phyloP scores from a whole-genome alignment of 2,329 filamentous ascomycete genomes.

The Alternaria solani region DNA sequence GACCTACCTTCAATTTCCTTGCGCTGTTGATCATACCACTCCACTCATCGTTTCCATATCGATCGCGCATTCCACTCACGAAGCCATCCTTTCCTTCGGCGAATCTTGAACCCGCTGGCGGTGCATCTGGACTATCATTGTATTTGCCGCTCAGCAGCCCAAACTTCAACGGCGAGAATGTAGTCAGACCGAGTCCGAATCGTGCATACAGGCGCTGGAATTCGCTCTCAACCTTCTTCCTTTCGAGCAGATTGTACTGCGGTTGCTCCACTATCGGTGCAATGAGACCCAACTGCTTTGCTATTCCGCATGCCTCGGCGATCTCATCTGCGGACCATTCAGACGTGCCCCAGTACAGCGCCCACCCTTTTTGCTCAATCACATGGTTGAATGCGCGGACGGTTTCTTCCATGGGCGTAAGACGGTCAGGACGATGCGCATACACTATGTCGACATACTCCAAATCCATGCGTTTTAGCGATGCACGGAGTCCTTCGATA shows the following conservation, averaged over 20 bases:
- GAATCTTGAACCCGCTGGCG: constrained; percentile 66
- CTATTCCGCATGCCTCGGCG: constrained; percentile 66
- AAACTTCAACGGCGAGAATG: constrained; percentile 64
- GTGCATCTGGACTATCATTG: constrained; percentile 62
- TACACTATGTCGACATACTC: constrained; percentile 75
- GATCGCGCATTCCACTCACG: constrained; percentile 56
- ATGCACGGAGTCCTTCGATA: constrained; percentile 70
- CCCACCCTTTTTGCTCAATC: constrained; percentile 70
- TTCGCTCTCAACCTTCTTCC: constrained; percentile 66
- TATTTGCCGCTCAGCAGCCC: constrained; percentile 69
- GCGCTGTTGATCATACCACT: constrained; percentile 66
- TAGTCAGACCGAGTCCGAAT: constrained; percentile 64
- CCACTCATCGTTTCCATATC: constrained; percentile 61
- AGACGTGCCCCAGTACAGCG: constrained; percentile 70
- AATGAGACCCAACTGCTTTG: constrained; percentile 67
- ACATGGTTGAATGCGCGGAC: constrained; percentile 76
- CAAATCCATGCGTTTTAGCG: constrained; percentile 65
- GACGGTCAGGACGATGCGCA: constrained; percentile 72
- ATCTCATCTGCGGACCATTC: constrained; percentile 69
- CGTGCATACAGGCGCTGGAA: constrained; percentile 63
- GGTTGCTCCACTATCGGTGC: constrained; percentile 62
- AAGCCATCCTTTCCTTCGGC: constrained; percentile 66
- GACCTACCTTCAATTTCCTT: constrained; percentile 48
- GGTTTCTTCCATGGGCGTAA: constrained; percentile 75
- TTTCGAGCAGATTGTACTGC: constrained; percentile 66